phyloP scores from a whole-genome alignment of 768 basidiomycete species.

The Wakefieldia striispora region DNA sequence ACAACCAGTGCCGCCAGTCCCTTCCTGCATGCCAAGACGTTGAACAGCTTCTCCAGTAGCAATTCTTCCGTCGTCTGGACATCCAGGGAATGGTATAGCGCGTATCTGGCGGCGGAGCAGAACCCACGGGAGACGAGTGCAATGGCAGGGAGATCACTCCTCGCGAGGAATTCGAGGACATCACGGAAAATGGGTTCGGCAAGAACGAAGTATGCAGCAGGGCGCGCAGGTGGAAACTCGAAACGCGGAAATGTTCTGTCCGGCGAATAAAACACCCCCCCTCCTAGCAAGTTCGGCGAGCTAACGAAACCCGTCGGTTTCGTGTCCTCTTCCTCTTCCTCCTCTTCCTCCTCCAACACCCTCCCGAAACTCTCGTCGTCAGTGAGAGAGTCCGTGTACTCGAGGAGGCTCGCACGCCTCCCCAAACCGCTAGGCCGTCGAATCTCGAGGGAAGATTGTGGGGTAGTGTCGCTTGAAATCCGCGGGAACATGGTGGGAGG shows the following conservation, averaged over 20 bases:
- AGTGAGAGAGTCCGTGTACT: constrained; percentile 11
- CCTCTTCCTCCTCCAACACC: not conserved
- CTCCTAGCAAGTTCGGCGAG: constrained; percentile 19
- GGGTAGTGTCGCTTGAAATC: constrained; percentile 20
- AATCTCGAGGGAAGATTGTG: constrained; percentile 30
- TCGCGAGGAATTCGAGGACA: constrained; percentile 23
- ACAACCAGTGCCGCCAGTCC: constrained; percentile 25
- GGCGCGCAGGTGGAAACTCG: not conserved
- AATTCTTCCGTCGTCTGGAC: constrained; percentile 12
- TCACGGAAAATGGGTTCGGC: constrained; percentile 18
- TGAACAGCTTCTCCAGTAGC: constrained; percentile 15
- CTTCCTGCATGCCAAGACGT: constrained; percentile 14
- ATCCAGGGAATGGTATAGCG: constrained; percentile 24
- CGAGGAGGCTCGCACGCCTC: constrained; percentile 28
- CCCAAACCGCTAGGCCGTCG: constrained; percentile 32
- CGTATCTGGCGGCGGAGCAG: constrained; percentile 19
- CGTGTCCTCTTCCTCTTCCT: not conserved
- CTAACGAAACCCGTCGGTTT: constrained; percentile 10
- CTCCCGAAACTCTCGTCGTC: constrained; percentile 6
- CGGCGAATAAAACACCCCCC: constrained; percentile 10
- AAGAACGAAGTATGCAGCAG: constrained; percentile 4
- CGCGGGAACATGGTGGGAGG: constrained; percentile 17
- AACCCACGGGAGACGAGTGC: constrained; percentile 26
- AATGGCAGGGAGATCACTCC: constrained; percentile 15
- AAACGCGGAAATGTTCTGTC: not conserved